Base-by-base conservation (phyloP, 257 asterid genomes). In the Craterostigma plantagineum region DNA sequence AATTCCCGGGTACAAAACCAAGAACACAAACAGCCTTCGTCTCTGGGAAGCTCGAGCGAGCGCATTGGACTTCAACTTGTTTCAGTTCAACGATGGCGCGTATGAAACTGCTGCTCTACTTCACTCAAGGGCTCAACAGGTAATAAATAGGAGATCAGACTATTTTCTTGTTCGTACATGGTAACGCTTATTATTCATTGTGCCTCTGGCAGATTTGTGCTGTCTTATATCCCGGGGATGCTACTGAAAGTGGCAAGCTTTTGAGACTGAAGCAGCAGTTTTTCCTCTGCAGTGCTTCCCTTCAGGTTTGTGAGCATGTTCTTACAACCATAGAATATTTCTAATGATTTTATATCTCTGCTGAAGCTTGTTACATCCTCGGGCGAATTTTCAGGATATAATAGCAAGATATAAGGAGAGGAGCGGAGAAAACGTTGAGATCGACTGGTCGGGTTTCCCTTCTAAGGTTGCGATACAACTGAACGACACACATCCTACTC, bases 121-220 rank as follows among this genome's bases (percentile, higher is more conserved):
- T 71, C 95, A 79, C 72, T 77, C 99, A 59, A 72, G 75, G 56
- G 95, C 95, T 52, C 94, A 83, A 53, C 95, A 23, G 30, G 30
- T 23, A 23, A 23, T 23, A 23, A 23, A n/a, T 45, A 27, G 46
- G 34, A 52, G 10, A 16, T 38, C n/a, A n/a, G n/a, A 47, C 44
- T 52, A 18, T 48, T 13, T 49, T 40, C 43, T 49, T 57, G 12
- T 50, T 41, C 33, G 47, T 38, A 27, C 41, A 18, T 38, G 14
- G 40, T 16, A 53, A 33, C n/a, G 34, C 53, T 64, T 18, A 44
- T 38, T 35, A 35, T 45, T 39, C 48, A 53, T 67, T n/a, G n/a
- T n/a, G n/a, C n/a, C n/a, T n/a, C n/a, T n/a, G n/a, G n/a, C n/a
- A 90, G 95, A 90, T 90, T 54, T 83, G 95, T 70, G 99, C 95